These are phyloP conservation scores for Coniophora puteana DNA, from an alignment of 1,284 basidiomycete genomes.

Conservation along the genomic window DNA sequence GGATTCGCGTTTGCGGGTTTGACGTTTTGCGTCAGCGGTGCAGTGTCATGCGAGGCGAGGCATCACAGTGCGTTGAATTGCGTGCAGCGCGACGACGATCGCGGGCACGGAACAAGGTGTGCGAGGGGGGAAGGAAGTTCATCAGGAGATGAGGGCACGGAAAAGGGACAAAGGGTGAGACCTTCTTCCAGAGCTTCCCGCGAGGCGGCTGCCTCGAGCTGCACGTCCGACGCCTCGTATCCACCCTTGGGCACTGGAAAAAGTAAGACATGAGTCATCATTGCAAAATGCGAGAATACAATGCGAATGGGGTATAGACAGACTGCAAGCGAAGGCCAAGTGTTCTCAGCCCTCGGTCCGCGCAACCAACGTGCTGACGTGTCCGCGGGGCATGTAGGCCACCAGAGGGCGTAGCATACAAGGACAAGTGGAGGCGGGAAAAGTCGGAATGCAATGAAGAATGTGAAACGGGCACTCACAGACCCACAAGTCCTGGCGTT, in stretches of 20 bases:
- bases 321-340: too few species aligned
- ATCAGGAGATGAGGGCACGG: slow-evolving; percentile 69
- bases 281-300: slow-evolving; percentile 12
- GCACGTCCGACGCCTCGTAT: slow-evolving; percentile 76
- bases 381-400: too few species aligned
- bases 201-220: slow-evolving; percentile 78
- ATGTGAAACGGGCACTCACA: slow-evolving; percentile 53
- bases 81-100: slow-evolving; percentile 16
- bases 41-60: slow-evolving; percentile 7
- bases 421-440: slow-evolving; percentile 10
- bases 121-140: slow-evolving; percentile 42
- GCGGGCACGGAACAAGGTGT: slow-evolving; percentile 27
- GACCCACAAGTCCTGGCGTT: slow-evolving; percentile 75
- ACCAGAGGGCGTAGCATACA: too few species aligned
- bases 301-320: too few species aligned
- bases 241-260: slow-evolving; percentile 78
- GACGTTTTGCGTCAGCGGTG: slow-evolving; percentile 5
- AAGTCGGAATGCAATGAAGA: slow-evolving; percentile 5
- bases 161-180: slow-evolving; percentile 78
- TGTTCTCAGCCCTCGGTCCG: too few species aligned
- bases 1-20: too few species aligned
- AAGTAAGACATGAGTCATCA: slow-evolving; percentile 11
- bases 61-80: slow-evolving; percentile 10
- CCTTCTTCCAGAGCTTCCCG: slow-evolving; percentile 90
- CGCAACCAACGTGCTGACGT: too few species aligned